Evolutionary conservation across 106 monocot genomes (phyloP), one percentile per base, ranked within the genome.

Genomic region (Xerophyta viscosa): DNA sequence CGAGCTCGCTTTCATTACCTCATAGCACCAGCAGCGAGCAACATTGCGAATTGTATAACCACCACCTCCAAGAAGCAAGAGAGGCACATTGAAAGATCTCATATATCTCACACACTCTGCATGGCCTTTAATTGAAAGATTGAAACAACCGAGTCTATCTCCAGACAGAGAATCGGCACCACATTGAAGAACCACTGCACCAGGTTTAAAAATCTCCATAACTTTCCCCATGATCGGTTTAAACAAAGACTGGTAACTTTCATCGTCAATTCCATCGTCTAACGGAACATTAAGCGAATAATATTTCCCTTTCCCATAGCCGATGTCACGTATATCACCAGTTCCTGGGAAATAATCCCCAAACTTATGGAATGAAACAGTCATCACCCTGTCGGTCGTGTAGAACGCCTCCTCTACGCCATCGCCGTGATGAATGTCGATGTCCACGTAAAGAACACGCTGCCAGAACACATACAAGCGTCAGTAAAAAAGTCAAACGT

Each of bases 331-430:
- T 42, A 78, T 64, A 41, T 84, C 78, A 33, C 84, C 84, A 28
- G 84, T 84, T 28, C 84, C 78, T 21, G 84, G 84, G 24, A 84
- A 84, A 47, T 84, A 84, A 55, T 79, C 78, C 31, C 78, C 84
- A 53, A 78, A 84, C 60, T 84, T 84, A 45, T 84, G 84, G 46
- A 84, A 84, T 9, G 84, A 84, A 44, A 84, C 78, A 0, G 84
- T 84, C 84, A 84, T 84, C 23, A 84, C 84, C 44, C 84, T 69
- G 22, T 84, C 78, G 37, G 84, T 84, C 31, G 84, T 84, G 52
- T 78, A 84, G 67, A 84, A 84, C 24, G 84, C 84, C 52, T 84
- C 84, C 50, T 84, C 84, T 10, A 84, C 84, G 24, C 84, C 84
- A 43, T 84, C 84, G 17, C 84, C 84, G 57, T 84, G 84, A 58